These are phyloP conservation scores for Bruguiera gymnorhiza DNA, from an alignment of 345 rosid species.

Conservation along the genomic window DNA sequence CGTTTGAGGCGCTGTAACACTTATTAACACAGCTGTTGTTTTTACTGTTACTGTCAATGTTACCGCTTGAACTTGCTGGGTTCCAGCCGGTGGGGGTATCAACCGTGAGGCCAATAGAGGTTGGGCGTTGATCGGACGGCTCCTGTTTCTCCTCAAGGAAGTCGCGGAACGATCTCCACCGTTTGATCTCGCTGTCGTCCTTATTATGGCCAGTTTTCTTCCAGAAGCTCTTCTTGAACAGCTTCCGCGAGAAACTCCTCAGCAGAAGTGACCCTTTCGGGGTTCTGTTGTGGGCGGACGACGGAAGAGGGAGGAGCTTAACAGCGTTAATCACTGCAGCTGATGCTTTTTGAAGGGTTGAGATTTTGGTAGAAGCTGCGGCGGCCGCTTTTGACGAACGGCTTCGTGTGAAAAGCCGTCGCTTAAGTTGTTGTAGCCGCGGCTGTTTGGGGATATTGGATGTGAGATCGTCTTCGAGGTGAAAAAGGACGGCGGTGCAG, in stretches of 20 bases:
- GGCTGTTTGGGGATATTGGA: background rate
- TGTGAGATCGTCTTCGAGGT: constrained; percentile 61
- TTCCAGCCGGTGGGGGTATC: constrained; percentile 5
- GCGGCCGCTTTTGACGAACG: constrained; percentile 28
- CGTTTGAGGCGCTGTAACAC: constrained; percentile 27
- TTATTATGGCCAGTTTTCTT: constrained; percentile 21
- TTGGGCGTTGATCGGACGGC: constrained; percentile 30
- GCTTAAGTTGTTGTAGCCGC: background rate
- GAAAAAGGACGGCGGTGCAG: constrained; percentile 64
- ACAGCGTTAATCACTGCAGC: constrained; percentile 57
- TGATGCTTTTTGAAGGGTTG: constrained; percentile 63
- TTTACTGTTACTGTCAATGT: constrained; percentile 17
- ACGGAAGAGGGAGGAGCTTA: constrained; percentile 52
- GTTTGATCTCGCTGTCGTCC: constrained; percentile 30
- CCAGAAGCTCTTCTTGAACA: constrained; percentile 53
- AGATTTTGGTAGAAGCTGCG: constrained; percentile 29
- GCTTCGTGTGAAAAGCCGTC: constrained; percentile 27
- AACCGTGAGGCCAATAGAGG: background rate
- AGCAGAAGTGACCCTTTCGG: constrained; percentile 23
- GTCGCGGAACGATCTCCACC: constrained; percentile 48
- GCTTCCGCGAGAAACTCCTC: constrained; percentile 47
- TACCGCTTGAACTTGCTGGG: constrained; percentile 32
- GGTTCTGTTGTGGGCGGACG: constrained; percentile 18
- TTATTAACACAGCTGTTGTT: constrained; percentile 38
- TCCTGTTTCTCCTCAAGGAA: constrained; percentile 40